Evolutionary conservation across 1,139 yeast genomes (phyloP).

Genomic region (Groenewaldozyma auringiensis): DNA sequence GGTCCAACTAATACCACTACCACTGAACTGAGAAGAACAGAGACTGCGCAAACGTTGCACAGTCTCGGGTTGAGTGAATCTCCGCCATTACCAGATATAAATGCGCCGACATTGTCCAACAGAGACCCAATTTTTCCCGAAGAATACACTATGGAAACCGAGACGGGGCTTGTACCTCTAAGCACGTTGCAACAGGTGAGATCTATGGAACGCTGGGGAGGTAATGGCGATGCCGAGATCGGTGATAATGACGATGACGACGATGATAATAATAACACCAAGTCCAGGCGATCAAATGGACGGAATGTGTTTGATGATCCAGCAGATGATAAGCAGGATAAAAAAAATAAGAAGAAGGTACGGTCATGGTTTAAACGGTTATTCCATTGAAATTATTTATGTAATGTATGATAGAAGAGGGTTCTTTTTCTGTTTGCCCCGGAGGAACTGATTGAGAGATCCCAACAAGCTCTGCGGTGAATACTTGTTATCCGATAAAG

Average conservation of each 20-base stretch:
- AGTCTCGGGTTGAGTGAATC: slow-evolving; percentile 51
- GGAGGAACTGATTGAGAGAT: no score
- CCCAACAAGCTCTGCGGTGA: no score
- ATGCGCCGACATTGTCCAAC: slow-evolving; percentile 40
- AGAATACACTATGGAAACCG: slow-evolving; percentile 80
- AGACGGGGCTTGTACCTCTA: slow-evolving; percentile 78
- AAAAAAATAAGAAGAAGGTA: background rate
- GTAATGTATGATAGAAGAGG: background rate
- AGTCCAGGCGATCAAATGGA: no score
- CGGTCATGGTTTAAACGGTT: background rate
- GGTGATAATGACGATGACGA: slow-evolving; percentile 2
- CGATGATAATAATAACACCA: background rate
- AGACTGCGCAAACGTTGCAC: slow-evolving; percentile 59
- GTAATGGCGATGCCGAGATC: background rate
- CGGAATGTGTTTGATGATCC: no score
- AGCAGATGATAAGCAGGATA: no score
- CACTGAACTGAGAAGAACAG: slow-evolving; percentile 24
- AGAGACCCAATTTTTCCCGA: slow-evolving; percentile 75
- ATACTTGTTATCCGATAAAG: no score
- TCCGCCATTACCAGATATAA: slow-evolving; percentile 49
- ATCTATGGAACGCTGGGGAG: background rate
- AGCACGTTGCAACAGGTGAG: slow-evolving; percentile 42
- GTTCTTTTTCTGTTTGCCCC: background rate
- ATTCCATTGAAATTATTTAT: background rate
- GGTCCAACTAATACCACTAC: background rate